phyloP scores from a whole-genome alignment of 441 rosid species.

The Theobroma grandiflorum region DNA sequence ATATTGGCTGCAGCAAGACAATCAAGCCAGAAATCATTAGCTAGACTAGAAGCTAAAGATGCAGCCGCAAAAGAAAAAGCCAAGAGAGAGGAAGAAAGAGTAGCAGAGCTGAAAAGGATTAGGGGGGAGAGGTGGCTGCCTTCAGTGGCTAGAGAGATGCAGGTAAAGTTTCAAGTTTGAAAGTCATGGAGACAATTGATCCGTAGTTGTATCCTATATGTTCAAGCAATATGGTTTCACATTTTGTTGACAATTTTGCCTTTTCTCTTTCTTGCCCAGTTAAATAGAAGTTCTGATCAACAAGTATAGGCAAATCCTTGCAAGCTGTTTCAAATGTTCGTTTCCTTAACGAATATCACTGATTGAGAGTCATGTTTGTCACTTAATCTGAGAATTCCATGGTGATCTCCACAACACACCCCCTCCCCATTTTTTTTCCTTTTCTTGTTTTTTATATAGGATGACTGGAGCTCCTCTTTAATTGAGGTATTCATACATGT shows the following conservation, averaged over 20 bases:
- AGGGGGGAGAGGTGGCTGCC: conserved; percentile 93
- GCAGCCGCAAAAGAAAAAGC: conserved; percentile 71
- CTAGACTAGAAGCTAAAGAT: conserved; percentile 72
- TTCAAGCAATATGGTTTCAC: background rate
- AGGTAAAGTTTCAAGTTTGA: conserved; percentile 38
- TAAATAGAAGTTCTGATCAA: conserved; percentile 23
- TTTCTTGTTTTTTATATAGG: background rate
- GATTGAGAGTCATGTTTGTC: background rate
- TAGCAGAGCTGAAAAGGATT: conserved; percentile 66
- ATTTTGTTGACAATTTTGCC: background rate
- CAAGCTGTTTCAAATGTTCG: background rate
- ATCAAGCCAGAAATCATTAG: conserved; percentile 58
- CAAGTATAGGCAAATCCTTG: conserved; percentile 13
- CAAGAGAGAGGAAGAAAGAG: conserved; percentile 80
- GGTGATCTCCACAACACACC: background rate
- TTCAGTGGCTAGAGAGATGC: conserved; percentile 65
- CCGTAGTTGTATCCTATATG: background rate
- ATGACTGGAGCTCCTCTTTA: background rate
- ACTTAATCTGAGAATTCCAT: background rate
- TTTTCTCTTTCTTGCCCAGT: conserved; percentile 18
- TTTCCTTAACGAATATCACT: background rate
- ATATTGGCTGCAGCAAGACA: conserved; percentile 64
- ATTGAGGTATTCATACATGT: background rate
- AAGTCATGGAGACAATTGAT: background rate
- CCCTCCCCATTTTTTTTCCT: too few species aligned